phyloP scores from a whole-genome alignment of 2,329 filamentous ascomycete genomes.

The Phyllosticta capitalensis region DNA sequence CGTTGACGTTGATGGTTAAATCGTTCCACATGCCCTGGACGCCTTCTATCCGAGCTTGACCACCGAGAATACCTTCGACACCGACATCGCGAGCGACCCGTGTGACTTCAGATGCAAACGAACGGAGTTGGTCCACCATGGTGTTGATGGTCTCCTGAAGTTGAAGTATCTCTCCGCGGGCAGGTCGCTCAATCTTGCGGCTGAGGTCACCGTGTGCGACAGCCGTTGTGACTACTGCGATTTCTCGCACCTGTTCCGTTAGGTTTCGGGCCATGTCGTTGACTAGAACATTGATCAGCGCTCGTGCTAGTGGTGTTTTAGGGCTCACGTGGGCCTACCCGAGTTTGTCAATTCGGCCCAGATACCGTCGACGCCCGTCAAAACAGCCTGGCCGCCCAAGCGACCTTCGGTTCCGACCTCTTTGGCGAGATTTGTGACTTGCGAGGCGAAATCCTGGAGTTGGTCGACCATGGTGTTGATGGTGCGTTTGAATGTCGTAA shows the following conservation, averaged over 20 bases:
- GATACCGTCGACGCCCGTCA: constrained; percentile 88
- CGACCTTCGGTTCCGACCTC: constrained; percentile 95
- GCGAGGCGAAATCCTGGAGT: constrained; percentile 89
- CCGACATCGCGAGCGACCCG: constrained; percentile 56
- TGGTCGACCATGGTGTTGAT: constrained; percentile 99
- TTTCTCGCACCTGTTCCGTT: constrained; percentile 94
- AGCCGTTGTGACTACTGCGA: constrained; percentile 90
- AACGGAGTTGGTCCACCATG: constrained; percentile 59
- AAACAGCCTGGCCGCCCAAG: constrained; percentile 85
- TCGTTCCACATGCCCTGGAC: constrained; percentile 60
- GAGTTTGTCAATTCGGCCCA: constrained; percentile 85
- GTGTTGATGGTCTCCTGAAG: constrained; percentile 79
- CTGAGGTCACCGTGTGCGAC: constrained; percentile 90
- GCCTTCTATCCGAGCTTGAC: constrained; percentile 54
- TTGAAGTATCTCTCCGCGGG: constrained; percentile 86
- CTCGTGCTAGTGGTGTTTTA: not conserved
- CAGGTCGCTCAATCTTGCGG: constrained; percentile 91
- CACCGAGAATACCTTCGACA: constrained; percentile 53
- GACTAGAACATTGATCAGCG: constrained; percentile 40
- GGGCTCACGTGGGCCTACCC: constrained; percentile 27
- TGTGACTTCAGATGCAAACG: constrained; percentile 55
- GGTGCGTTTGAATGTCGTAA: constrained; percentile 92
- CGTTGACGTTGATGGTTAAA: constrained; percentile 47
- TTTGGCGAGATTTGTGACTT: constrained; percentile 87
- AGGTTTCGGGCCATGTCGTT: constrained; percentile 99